These are phyloP conservation scores for Trichoderma semiorbis DNA, from an alignment of 2,329 filamentous ascomycete genomes.

Conservation along the genomic window DNA sequence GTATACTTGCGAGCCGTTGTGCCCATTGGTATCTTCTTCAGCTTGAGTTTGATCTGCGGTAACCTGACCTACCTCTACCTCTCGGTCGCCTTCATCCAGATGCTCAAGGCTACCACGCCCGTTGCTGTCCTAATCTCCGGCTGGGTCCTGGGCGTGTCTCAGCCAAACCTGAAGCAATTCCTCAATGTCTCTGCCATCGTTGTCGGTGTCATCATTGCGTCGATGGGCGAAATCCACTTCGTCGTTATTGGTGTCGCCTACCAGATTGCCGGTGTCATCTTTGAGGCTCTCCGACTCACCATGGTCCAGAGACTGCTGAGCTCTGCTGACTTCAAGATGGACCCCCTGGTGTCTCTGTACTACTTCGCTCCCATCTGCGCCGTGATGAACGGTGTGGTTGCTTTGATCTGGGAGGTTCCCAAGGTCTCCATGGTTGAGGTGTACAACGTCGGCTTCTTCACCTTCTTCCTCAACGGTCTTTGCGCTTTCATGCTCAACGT, in stretches of 20 bases:
- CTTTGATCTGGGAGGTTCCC: slow-evolving; percentile 71
- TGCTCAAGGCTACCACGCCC: slow-evolving; percentile 97
- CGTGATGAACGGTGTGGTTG: slow-evolving; percentile 72
- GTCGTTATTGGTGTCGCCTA: slow-evolving; percentile 74
- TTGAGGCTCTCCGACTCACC: slow-evolving; percentile 78
- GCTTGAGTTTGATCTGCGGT: slow-evolving; percentile 90
- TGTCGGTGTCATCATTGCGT: slow-evolving; percentile 89
- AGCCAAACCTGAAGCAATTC: slow-evolving; percentile 81
- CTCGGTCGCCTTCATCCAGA: slow-evolving; percentile 96
- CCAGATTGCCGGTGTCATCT: slow-evolving; percentile 74
- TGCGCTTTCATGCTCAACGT: slow-evolving; percentile 81
- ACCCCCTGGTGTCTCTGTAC: slow-evolving; percentile 82
- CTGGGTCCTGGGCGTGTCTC: slow-evolving; percentile 81
- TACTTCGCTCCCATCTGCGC: slow-evolving; percentile 86
- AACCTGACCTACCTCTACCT: slow-evolving; percentile 95
- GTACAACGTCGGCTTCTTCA: slow-evolving; percentile 68
- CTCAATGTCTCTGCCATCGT: slow-evolving; percentile 95
- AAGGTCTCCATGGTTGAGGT: slow-evolving; percentile 66
- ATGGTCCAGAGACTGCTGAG: slow-evolving; percentile 81
- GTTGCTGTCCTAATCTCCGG: slow-evolving; percentile 88
- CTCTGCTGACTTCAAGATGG: slow-evolving; percentile 87
- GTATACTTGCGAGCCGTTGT: slow-evolving; percentile 92
- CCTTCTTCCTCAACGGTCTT: slow-evolving; percentile 71
- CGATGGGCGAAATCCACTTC: slow-evolving; percentile 93
- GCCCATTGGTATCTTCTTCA: slow-evolving; percentile 94